Evolutionary conservation across 148 eudicot genomes (phyloP).

Genomic region (Pouteria glomerata): DNA sequence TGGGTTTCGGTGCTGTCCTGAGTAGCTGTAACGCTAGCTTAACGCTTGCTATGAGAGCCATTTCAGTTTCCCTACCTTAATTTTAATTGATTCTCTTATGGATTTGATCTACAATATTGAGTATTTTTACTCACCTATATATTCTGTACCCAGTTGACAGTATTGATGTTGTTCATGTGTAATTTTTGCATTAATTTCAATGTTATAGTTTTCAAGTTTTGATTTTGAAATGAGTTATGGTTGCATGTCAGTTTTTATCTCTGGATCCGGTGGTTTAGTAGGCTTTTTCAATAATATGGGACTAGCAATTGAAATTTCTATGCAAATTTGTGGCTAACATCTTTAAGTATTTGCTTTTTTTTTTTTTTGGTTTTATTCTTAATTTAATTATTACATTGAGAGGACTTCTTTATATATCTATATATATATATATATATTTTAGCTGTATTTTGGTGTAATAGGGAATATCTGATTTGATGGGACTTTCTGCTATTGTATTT

Average conservation of each 20-base stretch:
- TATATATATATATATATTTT: not conserved
- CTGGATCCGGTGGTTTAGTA: not conserved
- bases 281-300: not conserved
- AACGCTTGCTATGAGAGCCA: no score
- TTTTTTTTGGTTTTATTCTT: not conserved
- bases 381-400: not conserved
- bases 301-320: not conserved
- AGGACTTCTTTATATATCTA: not conserved
- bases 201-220: not conserved
- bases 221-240: conserved; percentile 4
- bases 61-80: not conserved
- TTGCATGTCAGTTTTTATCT: conserved; percentile 7
- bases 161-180: not conserved
- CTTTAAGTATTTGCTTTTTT: not conserved
- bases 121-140: not conserved
- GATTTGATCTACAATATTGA: not conserved
- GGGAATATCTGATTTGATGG: not conserved
- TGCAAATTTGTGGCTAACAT: not conserved
- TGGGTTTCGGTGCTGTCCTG: no score
- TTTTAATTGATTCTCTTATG: not conserved
- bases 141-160: not conserved
- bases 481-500: not conserved
- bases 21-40: no score
- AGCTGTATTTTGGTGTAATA: not conserved
- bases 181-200: not conserved